Conservation (phyloP, 202 grass and related monocot species). For the Cymbopogon flexuosus region DNA sequence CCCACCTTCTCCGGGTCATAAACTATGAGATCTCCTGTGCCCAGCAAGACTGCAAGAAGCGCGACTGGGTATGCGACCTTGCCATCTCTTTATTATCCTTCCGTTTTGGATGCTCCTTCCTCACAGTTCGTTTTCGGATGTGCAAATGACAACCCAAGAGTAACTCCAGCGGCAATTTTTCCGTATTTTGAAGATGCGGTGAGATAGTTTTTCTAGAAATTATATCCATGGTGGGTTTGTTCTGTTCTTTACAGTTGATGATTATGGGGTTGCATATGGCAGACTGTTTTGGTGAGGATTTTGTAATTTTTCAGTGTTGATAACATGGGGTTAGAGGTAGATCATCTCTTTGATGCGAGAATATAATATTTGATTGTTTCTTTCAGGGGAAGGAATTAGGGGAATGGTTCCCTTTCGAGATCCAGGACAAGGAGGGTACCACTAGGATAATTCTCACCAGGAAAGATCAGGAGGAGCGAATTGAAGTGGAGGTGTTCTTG, state of each 20-base stretch:
- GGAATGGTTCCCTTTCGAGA: constrained; percentile 38
- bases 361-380: background rate
- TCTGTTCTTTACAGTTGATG: too few species aligned
- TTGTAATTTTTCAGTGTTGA: background rate
- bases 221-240: background rate
- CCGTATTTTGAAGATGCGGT: background rate
- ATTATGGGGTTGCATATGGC: too few species aligned
- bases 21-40: constrained; percentile 48
- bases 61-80: constrained; percentile 26
- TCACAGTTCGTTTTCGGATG: background rate
- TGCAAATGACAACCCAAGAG: background rate
- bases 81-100: background rate
- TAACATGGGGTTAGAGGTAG: background rate
- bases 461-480: constrained; percentile 5
- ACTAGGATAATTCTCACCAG: constrained; percentile 27
- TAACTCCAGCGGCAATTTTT: background rate
- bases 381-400: constrained; percentile 33
- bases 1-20: constrained; percentile 44
- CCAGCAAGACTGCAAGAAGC: constrained; percentile 40
- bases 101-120: background rate
- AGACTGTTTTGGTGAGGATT: background rate
- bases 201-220: background rate
- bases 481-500: constrained; percentile 40
- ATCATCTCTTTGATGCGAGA: background rate
- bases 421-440: constrained; percentile 42